Conservation (phyloP, 2,329 filamentous ascomycete species). For the Trichoderma atroviride region DNA sequence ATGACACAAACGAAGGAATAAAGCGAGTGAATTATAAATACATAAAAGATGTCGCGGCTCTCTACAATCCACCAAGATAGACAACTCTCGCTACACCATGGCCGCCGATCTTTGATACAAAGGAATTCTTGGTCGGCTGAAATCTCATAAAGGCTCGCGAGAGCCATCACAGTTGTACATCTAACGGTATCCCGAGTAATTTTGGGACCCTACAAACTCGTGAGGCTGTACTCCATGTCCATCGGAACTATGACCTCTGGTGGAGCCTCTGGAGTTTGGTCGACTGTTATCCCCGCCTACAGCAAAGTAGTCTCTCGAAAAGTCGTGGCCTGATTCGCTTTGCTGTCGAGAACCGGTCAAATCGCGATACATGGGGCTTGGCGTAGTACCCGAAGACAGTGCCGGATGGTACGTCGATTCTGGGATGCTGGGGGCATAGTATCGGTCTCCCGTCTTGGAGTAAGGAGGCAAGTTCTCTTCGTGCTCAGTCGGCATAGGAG, state of each 20-base stretch:
- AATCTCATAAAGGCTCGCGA: not conserved
- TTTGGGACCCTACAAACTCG: conserved; percentile 11
- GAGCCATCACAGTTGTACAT: not conserved
- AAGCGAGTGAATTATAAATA: conserved; percentile 24
- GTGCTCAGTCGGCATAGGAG: conserved; percentile 43
- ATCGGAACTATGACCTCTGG: not conserved
- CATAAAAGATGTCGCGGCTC: conserved; percentile 21
- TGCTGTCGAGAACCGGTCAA: conserved; percentile 6
- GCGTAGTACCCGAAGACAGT: not conserved
- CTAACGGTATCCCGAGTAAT: conserved; percentile 11
- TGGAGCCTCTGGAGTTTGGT: conserved; percentile 17
- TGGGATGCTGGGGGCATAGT: conserved; percentile 31
- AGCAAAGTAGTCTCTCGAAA: conserved; percentile 47
- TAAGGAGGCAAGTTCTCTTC: conserved; percentile 41
- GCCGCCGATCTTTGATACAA: not conserved
- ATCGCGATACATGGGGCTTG: conserved; percentile 11
- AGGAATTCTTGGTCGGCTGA: not conserved
- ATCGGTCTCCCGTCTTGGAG: conserved; percentile 41
- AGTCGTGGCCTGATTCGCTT: conserved; percentile 39
- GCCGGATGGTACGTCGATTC: conserved; percentile 27
- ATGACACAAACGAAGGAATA: conserved; percentile 7
- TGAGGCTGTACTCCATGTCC: not conserved
- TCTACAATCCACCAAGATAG: conserved; percentile 6
- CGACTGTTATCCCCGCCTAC: conserved; percentile 37
- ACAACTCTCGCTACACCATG: not conserved